Evolutionary conservation across 2,329 filamentous ascomycete species (phyloP), one percentile per base, ranked within the genome.

Genomic region (Microdochium paspali): DNA sequence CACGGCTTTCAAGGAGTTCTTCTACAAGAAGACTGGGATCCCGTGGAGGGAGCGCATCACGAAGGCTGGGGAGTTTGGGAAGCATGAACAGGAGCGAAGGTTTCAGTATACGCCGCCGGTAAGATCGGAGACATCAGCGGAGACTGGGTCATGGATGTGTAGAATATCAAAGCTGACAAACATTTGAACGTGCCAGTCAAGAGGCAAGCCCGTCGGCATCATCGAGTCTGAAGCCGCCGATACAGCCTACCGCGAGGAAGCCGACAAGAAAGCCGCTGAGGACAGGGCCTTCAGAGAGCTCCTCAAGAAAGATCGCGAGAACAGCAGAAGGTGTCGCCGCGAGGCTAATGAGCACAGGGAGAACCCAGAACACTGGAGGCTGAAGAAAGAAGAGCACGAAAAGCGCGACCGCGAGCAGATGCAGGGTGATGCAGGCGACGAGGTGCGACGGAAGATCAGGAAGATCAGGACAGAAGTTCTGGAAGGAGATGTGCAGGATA

Each of bases 1-100:
- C 49, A 51, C 53, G 0, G 62, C 65, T 1, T 86, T 87, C 58
- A 68, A 67, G 49, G 53, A 61, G 0, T 80, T 82, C 53, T 87
- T 87, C 58, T 60, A 59, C 10, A 64, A 66, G 7, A 79, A 79
- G 59, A 80, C 80, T 0, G 76, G 77, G 0, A 65, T 80, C 10
- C 58, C 66, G 2, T 87, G 83, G 84, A 68, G 76, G n/a, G 65
- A 80, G 40, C 69, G 79, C 13, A 59, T 77, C 1, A 47, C 62
- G 4, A 58, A 58, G 44, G 57, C 62, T 26, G 60, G 59, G 4
- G 65, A 60, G 1, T n/a, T n/a, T n/a, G n/a, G n/a, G n/a, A n/a
- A 64, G 51, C 46, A 58, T 61, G 3, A 47, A 13, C 4, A 26
- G n/a, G 23, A 6, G 48, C 10, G 56, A 52, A 57, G 54, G 21